A percentile compares a stretch with the other conserved stretches of the same genome.
phyloP scores from a whole-genome alignment of 768 basidiomycete species.

The Calocybe cyanea region DNA sequence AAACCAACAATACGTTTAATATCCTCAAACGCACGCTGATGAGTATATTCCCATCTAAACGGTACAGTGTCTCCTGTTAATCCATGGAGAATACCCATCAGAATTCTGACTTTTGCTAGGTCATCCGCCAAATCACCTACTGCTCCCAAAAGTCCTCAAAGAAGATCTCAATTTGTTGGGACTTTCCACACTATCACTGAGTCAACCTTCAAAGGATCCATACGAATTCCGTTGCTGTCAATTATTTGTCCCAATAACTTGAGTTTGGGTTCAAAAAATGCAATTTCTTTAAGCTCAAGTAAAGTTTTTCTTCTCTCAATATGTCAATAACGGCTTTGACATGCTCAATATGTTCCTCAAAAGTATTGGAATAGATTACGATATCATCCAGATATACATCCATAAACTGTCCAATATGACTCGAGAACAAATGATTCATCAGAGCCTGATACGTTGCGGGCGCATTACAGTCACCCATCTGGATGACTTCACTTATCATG shows the following conservation, averaged over 20 bases:
- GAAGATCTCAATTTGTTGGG: neutral
- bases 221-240: neutral
- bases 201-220: neutral
- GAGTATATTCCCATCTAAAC: neutral
- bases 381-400: too few species aligned
- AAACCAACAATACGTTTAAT: too few species aligned
- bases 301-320: too few species aligned
- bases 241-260: neutral
- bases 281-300: too few species aligned
- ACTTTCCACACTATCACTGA: neutral
- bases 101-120: neutral
- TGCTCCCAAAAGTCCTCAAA: neutral
- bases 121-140: neutral
- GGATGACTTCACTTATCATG: too few species aligned
- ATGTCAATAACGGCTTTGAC: too few species aligned
- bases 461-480: too few species aligned
- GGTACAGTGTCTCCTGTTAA: neutral
- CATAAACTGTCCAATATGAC: too few species aligned
- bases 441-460: too few species aligned
- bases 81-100: neutral
- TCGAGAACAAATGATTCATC: too few species aligned
- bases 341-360: too few species aligned
- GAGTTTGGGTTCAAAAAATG: neutral
- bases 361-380: too few species aligned
- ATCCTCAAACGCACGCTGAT: neutral